Evolutionary conservation across 1,284 basidiomycete species (phyloP).

Genomic region (Ceraceosorus guamensis): DNA sequence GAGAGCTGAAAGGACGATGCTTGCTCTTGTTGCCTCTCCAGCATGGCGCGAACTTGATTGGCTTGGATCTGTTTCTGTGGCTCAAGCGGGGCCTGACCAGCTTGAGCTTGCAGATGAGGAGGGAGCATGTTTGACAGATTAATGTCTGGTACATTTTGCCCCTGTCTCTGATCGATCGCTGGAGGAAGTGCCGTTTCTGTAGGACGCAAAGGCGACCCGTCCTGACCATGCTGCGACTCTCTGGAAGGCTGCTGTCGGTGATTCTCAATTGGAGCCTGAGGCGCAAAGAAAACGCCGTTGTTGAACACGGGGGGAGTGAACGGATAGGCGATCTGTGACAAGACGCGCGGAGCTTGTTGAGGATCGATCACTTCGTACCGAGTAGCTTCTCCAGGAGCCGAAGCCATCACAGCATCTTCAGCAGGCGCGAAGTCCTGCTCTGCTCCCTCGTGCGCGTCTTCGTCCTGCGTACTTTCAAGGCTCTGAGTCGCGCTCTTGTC

Average conservation of each 20-base stretch:
- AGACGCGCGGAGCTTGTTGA: constrained; percentile 29
- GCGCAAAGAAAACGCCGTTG: constrained; percentile 21
- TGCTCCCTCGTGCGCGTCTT: constrained; percentile 6
- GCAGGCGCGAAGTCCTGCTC: constrained; percentile 1
- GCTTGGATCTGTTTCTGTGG: background rate
- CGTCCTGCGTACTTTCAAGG: background rate
- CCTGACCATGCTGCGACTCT: too few species aligned
- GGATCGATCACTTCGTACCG: constrained; percentile 39
- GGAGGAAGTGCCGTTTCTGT: constrained; percentile 1
- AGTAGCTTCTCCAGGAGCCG: constrained; percentile 24
- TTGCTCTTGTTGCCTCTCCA: background rate
- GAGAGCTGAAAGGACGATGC: constrained; percentile 1
- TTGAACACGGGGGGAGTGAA: constrained; percentile 39
- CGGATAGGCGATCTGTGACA: constrained; percentile 36
- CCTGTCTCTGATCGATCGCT: constrained; percentile 1
- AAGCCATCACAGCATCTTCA: constrained; percentile 5
- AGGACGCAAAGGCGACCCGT: too few species aligned
- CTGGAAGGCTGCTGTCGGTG: constrained; percentile 7
- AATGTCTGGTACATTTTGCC: background rate
- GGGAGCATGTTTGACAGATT: background rate
- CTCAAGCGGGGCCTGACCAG: background rate
- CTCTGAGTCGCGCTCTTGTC: background rate
- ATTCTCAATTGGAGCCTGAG: background rate
- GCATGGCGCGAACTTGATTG: constrained; percentile 1
- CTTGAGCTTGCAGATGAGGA: constrained; percentile 9